Percentiles rank a stretch among this genome's conserved stretches.
Evolutionary conservation across 1,284 basidiomycete genomes (phyloP).

Genomic region (Ceratobasidium sp.): DNA sequence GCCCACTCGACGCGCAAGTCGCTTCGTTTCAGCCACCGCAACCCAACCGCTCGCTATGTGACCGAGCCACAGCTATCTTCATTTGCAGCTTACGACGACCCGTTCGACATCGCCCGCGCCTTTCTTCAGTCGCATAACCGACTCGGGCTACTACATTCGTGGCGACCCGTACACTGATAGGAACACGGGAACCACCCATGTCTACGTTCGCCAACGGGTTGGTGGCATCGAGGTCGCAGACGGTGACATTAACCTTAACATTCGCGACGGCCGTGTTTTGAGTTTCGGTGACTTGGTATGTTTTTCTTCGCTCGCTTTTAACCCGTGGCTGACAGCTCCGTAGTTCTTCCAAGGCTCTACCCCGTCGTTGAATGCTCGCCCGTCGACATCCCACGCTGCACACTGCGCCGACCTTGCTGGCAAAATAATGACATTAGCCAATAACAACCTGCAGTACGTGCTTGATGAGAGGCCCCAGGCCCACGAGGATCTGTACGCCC

Average conservation of each 20-base stretch:
- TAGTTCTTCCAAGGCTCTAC: constrained; percentile 73
- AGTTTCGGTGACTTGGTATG: constrained; percentile 29
- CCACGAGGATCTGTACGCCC: constrained; percentile 58
- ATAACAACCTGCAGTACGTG: constrained; percentile 37
- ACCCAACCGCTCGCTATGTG: no score
- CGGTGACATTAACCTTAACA: constrained; percentile 89
- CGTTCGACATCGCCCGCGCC: no score
- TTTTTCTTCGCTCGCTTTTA: constrained; percentile 49
- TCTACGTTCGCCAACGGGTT: constrained; percentile 82
- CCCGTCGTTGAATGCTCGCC: constrained; percentile 51
- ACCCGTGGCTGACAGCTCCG: neutral
- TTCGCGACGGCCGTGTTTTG: constrained; percentile 52
- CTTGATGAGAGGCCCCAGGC: constrained; percentile 39
- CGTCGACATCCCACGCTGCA: constrained; percentile 33
- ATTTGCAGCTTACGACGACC: no score
- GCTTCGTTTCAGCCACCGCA: no score
- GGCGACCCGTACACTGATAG: constrained; percentile 86
- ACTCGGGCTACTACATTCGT: constrained; percentile 65
- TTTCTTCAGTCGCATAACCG: neutral
- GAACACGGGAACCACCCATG: constrained; percentile 82
- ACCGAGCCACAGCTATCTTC: no score
- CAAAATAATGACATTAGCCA: constrained; percentile 2
- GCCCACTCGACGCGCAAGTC: no score
- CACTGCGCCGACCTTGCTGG: constrained; percentile 42
- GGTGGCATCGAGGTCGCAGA: constrained; percentile 86